Base-by-base conservation (phyloP, 495 filamentous ascomycete genomes). In the Lepidopterella palustris region DNA sequence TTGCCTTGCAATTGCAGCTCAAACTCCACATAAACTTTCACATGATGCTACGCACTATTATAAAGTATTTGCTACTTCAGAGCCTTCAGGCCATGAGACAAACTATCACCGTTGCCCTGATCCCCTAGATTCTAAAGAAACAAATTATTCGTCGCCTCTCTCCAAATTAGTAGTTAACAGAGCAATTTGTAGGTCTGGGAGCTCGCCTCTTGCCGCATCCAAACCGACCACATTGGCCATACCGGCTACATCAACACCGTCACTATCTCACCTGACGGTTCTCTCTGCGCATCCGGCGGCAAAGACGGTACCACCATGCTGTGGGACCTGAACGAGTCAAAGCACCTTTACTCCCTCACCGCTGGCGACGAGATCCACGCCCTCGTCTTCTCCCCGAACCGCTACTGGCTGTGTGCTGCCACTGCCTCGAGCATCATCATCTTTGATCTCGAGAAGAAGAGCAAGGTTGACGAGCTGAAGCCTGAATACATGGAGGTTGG, bases 31-130 rank as follows among this genome's bases (percentile, higher is more conserved):
- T 32, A n/a, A 20, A 26, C 23, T 64, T 71, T 78, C 79, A 81
- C 70, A 96, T 88, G 93, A 98, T 98, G 93, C 79, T 89, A 83
- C 82, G 83, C 84, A 85, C 84, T n/a, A 80, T 70, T 73, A 74
- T 75, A 75, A 92, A 90, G 91, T 99, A 99, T 97, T 99, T 97
- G 93, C 93, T 99, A 99, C 93, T 99, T 99, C 95, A 96, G 93
- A 99, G 91, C 87, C 83, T 80, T 74, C 74, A 63, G 83, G 90
- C 90, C 73, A 96, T 99, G 93, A 99, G 95, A 99, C 88, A 87
- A 96, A 78, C 74, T 79, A 76, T 84, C 89, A 93, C 90, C 88
- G 76, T 76, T 82, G 87, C 82, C 79, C 93, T 98, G 93, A 98
- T 88, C 76, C 68, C 5, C 53, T 53, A 40, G 56, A 40, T 58